Evolutionary conservation across 208 protist species (phyloP).

Genomic region (Trypanosoma lewisi): DNA sequence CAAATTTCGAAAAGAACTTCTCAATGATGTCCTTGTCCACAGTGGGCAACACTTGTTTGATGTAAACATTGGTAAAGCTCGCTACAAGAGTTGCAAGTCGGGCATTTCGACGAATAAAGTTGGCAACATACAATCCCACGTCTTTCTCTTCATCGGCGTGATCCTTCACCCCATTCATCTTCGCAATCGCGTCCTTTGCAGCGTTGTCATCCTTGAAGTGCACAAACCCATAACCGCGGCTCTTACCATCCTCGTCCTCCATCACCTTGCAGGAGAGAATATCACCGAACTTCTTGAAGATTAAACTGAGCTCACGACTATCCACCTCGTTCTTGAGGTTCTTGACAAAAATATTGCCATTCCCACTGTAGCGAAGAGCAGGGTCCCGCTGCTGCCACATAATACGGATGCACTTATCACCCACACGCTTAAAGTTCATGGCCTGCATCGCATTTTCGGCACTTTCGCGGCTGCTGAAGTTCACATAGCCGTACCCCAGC

Average conservation of each 20-base stretch:
- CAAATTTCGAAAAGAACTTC: constrained; percentile 94
- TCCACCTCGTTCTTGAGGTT: constrained; percentile 96
- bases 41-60: constrained; percentile 95
- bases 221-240: constrained; percentile 98
- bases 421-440: constrained; percentile 97
- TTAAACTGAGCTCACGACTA: constrained; percentile 96
- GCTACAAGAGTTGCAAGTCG: constrained; percentile 87
- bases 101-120: constrained; percentile 95
- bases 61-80: constrained; percentile 99
- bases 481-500: constrained; percentile 99
- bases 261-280: constrained; percentile 99
- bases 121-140: constrained; percentile 88
- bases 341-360: constrained; percentile 99
- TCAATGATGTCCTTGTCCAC: constrained; percentile 91
- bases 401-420: constrained; percentile 95
- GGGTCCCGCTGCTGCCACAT: constrained; percentile 99
- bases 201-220: constrained; percentile 97
- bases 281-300: constrained; percentile 96
- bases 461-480: constrained; percentile 96
- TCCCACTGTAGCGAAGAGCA: constrained; percentile 95
- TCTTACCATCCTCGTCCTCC: constrained; percentile 89
- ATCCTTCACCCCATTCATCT: constrained; percentile 96
- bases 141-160: constrained; percentile 91
- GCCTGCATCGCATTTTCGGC: constrained; percentile 97
- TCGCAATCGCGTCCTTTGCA: constrained; percentile 94